Evolutionary conservation across 768 basidiomycete genomes (phyloP), one percentile per base, ranked within the genome.

Genomic region (Leccinellum luteum): DNA sequence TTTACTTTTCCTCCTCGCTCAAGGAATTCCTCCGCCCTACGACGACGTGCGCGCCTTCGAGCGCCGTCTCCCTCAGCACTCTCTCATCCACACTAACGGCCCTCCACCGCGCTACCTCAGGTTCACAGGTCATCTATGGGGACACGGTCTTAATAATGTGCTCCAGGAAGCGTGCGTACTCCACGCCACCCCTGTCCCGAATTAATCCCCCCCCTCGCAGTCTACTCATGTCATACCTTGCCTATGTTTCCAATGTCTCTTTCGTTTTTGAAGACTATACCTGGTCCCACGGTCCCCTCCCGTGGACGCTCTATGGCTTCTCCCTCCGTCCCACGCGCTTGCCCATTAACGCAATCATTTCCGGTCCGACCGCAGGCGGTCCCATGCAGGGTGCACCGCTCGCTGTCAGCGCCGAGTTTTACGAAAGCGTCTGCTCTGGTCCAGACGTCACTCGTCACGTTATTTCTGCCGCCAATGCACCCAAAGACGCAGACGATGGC

Each of bases 241-340:
- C 85, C 1, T 76, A 81, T 48, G 64, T 68, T 35, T 66, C 81
- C 12, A 78, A 82, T 58, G 71, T 83, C 14, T 79, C 81, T 1
- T 86, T 79, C 55, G 84, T 86, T 2, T 87, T 86, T 56, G 81
- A 85, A 57, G 83, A 85, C 63, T 85, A 84, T 56, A 76, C 75
- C 34, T 86, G 84, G 84, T 84, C 85, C 0, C 81, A 79, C 49
- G 60, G 73, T 0, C 79, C 83, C 3, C 67, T 83, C 30, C 79
- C 79, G 3, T 85, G 81, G 67, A 81, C 82, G 3, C 52, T 84
- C 1, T 83, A 85, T 58, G 81, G 80, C 59, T 77, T 81, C 54
- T 73, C 79, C 0, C 72, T 85, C 53, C 77, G 84, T 21, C 79
- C 81, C 4, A 73, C 78, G 1, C 73, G 75, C 4, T 75, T 85